Conservation (phyloP, 1,284 basidiomycete species). For the Prillingera fragicola region DNA sequence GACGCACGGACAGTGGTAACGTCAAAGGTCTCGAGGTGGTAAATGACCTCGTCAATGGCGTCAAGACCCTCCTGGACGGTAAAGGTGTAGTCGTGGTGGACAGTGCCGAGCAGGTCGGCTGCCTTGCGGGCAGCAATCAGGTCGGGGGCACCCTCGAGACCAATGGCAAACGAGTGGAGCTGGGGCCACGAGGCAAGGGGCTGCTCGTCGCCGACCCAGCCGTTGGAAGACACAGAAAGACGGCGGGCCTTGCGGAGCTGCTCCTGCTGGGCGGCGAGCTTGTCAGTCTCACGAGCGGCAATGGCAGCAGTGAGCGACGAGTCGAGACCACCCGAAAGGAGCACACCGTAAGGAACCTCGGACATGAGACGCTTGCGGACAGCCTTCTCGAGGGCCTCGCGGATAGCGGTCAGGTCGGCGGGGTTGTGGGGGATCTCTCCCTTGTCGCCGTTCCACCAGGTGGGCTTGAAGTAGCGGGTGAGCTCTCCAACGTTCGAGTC, state of each 20-base stretch:
- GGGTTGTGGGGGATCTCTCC: conserved; percentile 57
- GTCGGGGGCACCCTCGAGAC: conserved; percentile 92
- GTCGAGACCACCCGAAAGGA: conserved; percentile 92
- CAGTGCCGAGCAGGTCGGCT: conserved; percentile 87
- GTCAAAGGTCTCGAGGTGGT: conserved; percentile 98
- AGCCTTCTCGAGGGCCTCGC: conserved; percentile 81
- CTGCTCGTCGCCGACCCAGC: conserved; percentile 46
- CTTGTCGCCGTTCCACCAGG: conserved; percentile 78
- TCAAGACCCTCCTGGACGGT: conserved; percentile 98
- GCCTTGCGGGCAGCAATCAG: conserved; percentile 90
- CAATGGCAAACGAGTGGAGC: conserved; percentile 96
- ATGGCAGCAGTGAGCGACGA: conserved; percentile 94
- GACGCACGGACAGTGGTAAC: conserved; percentile 97
- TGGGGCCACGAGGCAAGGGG: conserved; percentile 89
- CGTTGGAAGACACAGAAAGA: conserved; percentile 15
- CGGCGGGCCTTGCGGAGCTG: conserved; percentile 56
- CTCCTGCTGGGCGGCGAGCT: conserved; percentile 72
- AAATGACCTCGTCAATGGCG: conserved; percentile 95
- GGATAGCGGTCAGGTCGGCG: conserved; percentile 65
- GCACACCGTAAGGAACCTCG: conserved; percentile 93
- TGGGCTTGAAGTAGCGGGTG: conserved; percentile 74
- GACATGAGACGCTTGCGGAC: conserved; percentile 97
- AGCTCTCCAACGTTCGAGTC: conserved; percentile 73
- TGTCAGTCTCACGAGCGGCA: conserved; percentile 95
- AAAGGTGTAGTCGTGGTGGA: conserved; percentile 97